Evolutionary conservation across 768 basidiomycete species (phyloP).

Genomic region (Peribolospora baueri): DNA sequence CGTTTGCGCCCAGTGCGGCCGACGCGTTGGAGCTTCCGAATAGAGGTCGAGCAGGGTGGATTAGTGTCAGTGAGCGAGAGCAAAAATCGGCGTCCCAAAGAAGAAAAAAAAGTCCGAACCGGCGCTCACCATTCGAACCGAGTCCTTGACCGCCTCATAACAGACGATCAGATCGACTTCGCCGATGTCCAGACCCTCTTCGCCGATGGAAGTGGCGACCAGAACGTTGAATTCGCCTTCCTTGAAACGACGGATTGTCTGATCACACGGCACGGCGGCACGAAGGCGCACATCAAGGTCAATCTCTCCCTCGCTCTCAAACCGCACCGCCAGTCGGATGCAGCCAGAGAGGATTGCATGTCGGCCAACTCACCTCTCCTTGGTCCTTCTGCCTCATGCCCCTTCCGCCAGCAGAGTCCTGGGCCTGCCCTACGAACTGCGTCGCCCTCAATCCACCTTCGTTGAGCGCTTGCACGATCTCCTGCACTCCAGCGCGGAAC

Average conservation of each 20-base stretch:
- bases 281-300: neutral
- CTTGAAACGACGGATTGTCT: conserved; percentile 78
- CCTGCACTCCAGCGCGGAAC: conserved; percentile 72
- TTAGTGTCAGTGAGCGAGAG: neutral
- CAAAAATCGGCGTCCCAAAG: neutral
- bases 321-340: no score
- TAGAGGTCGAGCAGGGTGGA: neutral
- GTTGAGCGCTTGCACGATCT: conserved; percentile 60
- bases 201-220: conserved; percentile 88
- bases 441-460: conserved; percentile 46
- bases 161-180: conserved; percentile 89
- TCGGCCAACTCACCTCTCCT: conserved; percentile 36
- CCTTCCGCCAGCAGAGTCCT: conserved; percentile 58
- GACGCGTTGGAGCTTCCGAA: conserved; percentile 62
- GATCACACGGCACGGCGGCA: neutral
- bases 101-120: neutral
- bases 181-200: conserved; percentile 94
- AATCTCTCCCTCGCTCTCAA: no score
- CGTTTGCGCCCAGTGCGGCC: conserved; percentile 88
- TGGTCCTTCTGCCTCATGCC: conserved; percentile 82
- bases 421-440: conserved; percentile 74
- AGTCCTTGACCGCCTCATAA: conserved; percentile 87
- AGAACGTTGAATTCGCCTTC: conserved; percentile 66
- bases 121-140: conserved; percentile 62
- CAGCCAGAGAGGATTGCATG: neutral